phyloP scores from a whole-genome alignment of 495 filamentous ascomycete species.

The Neohortaea acidophila region DNA sequence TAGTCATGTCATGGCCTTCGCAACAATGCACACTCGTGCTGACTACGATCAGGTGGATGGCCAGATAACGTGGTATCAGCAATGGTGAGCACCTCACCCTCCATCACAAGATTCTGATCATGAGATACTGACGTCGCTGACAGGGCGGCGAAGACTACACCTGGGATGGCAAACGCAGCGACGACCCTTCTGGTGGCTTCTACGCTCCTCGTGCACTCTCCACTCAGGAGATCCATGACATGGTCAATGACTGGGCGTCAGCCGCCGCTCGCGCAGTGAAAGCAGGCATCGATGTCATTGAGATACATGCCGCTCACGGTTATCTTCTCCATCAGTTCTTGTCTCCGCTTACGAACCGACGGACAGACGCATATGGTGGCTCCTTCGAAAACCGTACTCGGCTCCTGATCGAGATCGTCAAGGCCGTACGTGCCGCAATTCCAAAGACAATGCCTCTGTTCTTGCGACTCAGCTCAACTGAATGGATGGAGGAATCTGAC shows the following conservation, averaged over 20 bases:
- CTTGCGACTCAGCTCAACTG: constrained; percentile 53
- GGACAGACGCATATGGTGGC: constrained; percentile 43
- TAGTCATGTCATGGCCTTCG: too few species aligned
- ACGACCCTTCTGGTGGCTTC: constrained; percentile 7
- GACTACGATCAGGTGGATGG: too few species aligned
- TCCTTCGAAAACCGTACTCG: constrained; percentile 30
- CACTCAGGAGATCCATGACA: constrained; percentile 42
- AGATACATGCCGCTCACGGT: constrained; percentile 29
- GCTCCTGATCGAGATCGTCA: constrained; percentile 37
- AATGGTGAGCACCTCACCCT: too few species aligned
- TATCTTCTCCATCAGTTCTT: constrained; percentile 28
- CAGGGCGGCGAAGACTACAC: constrained; percentile 25
- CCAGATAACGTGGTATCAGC: constrained; percentile 49
- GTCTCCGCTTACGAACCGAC: constrained; percentile 19
- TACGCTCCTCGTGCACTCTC: constrained; percentile 43
- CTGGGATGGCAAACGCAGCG: constrained; percentile 9
- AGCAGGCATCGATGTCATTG: constrained; percentile 55
- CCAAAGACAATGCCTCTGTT: constrained; percentile 49
- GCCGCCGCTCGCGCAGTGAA: constrained; percentile 44
- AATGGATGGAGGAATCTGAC: constrained; percentile 50
- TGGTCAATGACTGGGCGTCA: constrained; percentile 45
- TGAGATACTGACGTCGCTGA: too few species aligned
- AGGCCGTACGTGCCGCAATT: constrained; percentile 38
- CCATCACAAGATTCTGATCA: too few species aligned
- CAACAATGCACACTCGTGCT: too few species aligned